Percentiles rank a stretch among this genome's conserved stretches.
Evolutionary conservation across 2,329 filamentous ascomycete species (phyloP).

Genomic region (Rhynchosporium agropyri): DNA sequence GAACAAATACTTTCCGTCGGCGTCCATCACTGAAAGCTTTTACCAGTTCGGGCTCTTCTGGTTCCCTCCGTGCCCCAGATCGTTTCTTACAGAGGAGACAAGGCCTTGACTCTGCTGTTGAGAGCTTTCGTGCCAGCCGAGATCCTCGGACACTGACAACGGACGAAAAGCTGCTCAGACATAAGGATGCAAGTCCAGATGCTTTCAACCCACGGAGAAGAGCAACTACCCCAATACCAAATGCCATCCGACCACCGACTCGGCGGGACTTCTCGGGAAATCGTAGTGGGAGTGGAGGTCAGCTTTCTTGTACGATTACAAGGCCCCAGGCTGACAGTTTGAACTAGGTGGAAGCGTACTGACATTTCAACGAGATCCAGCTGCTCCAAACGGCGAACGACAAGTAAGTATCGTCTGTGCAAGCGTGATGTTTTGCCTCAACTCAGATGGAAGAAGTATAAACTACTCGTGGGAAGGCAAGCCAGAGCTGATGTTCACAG

Average conservation of each 20-base stretch:
- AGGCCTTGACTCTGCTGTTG: constrained; percentile 45
- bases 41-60: constrained; percentile 26
- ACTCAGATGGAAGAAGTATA: not conserved
- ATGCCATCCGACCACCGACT: constrained; percentile 21
- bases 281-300: constrained; percentile 37
- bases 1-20: constrained; percentile 24
- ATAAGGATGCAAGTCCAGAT: constrained; percentile 49
- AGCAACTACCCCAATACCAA: constrained; percentile 35
- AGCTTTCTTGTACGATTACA: not conserved
- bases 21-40: constrained; percentile 32
- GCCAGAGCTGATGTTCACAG: constrained; percentile 42
- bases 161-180: constrained; percentile 50
- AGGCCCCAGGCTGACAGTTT: not conserved
- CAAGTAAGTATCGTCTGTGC: constrained; percentile 34
- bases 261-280: constrained; percentile 34
- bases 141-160: constrained; percentile 48
- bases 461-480: not conserved
- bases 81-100: constrained; percentile 59
- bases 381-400: constrained; percentile 35
- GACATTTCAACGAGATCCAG: constrained; percentile 39
- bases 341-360: constrained; percentile 38
- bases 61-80: constrained; percentile 49
- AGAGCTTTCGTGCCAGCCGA: constrained; percentile 57
- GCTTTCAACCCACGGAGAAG: constrained; percentile 53
- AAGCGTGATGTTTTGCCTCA: not conserved